Evolutionary conservation across 2,329 filamentous ascomycete species (phyloP).

Genomic region (Aspergillus brasiliensis): DNA sequence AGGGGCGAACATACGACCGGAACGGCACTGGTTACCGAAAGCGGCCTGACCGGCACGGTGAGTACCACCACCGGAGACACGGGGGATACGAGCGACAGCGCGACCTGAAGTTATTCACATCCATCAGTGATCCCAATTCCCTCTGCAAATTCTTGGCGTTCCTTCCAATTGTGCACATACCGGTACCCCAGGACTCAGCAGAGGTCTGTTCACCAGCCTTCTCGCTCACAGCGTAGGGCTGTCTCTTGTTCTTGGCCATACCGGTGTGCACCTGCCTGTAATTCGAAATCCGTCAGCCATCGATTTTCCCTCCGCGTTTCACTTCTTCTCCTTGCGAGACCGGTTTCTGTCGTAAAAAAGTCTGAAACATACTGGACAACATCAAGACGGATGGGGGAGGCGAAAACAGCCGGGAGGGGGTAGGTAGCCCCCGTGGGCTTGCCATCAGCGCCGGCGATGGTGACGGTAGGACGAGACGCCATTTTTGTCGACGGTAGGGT

Average conservation of each 20-base stretch:
- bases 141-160: background rate
- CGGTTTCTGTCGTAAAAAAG: constrained; percentile 6
- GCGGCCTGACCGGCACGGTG: constrained; percentile 99
- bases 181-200: constrained; percentile 99
- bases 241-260: constrained; percentile 99
- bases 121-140: constrained; percentile 15
- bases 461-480: constrained; percentile 96
- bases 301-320: background rate
- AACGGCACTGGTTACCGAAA: constrained; percentile 99
- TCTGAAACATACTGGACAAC: constrained; percentile 83
- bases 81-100: constrained; percentile 99
- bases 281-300: constrained; percentile 35
- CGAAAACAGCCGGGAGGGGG: constrained; percentile 95
- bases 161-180: constrained; percentile 59
- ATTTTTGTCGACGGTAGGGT: constrained; percentile 59
- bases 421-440: constrained; percentile 84
- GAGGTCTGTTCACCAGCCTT: constrained; percentile 99
- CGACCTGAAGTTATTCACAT: constrained; percentile 64
- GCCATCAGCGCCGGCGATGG: constrained; percentile 96
- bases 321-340: constrained; percentile 13
- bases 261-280: constrained; percentile 82
- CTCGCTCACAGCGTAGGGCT: constrained; percentile 99
- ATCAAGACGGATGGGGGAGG: constrained; percentile 94
- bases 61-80: constrained; percentile 99
- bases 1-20: constrained; percentile 99